These are phyloP conservation scores for Hypholoma sublateritium DNA, from an alignment of 768 basidiomycete genomes.

Conservation along the genomic window DNA sequence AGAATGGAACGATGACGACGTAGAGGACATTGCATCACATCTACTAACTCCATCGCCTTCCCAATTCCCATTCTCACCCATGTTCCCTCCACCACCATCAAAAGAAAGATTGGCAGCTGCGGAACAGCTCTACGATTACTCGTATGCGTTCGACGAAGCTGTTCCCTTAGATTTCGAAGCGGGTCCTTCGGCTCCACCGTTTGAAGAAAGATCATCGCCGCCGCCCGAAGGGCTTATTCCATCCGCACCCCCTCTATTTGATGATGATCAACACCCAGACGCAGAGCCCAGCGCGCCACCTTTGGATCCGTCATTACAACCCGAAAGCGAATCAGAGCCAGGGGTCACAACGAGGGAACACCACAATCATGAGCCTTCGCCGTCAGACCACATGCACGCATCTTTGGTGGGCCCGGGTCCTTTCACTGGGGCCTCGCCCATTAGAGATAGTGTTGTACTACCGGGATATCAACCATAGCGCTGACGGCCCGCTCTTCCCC, in stretches of 20 bases:
- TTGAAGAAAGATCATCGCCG: conserved; percentile 40
- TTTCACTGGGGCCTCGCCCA: background rate
- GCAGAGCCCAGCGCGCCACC: conserved; percentile 23
- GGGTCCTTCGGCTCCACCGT: conserved; percentile 45
- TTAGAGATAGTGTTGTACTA: conserved; percentile 16
- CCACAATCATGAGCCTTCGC: conserved; percentile 18
- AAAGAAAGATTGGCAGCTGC: conserved; percentile 41
- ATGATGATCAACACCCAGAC: conserved; percentile 23
- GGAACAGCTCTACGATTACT: conserved; percentile 38
- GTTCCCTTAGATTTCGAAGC: conserved; percentile 30
- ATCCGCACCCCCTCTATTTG: conserved; percentile 46
- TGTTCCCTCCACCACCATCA: conserved; percentile 45
- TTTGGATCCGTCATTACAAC: conserved; percentile 11
- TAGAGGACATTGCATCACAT: conserved; percentile 33
- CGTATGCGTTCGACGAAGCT: conserved; percentile 40
- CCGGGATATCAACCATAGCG: conserved; percentile 27
- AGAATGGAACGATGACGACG: conserved; percentile 51
- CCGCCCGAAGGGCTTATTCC: conserved; percentile 37
- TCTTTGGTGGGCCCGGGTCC: background rate
- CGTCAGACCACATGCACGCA: background rate
- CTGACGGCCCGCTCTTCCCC: background rate
- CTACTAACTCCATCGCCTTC: conserved; percentile 5
- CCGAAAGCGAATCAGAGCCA: conserved; percentile 7
- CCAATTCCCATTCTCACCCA: conserved; percentile 24
- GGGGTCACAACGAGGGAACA: conserved; percentile 12